Evolutionary conservation across 2,329 filamentous ascomycete species (phyloP), one percentile per base, ranked within the genome.

Genomic region (Epichloe festucae): DNA sequence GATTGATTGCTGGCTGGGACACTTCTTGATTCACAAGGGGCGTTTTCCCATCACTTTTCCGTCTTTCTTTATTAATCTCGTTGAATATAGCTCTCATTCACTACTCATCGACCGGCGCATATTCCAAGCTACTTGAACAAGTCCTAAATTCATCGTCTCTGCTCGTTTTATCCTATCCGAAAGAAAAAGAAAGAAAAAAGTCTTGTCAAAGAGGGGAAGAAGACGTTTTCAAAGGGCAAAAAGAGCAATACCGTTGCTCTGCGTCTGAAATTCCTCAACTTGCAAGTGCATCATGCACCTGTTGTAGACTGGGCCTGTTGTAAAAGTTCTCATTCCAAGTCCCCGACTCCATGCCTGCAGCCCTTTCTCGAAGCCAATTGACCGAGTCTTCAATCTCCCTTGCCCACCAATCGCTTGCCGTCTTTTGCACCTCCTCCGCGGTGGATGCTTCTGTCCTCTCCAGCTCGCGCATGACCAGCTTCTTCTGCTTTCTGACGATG

Each of bases 261-360:
- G 31, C 12, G n/a, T 23, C 52, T 49, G 48, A 36, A 54, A 69
- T 4, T 56, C 54, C 39, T 60, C 53, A 7, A 27, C 23, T 27
- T 2, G 23, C 23, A 27, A 70, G 57, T 14, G 63, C 62, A 14
- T 61, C 52, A 34, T 60, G 56, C 38, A 78, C 73, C 54, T 78
- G 68, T 40, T 60, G 63, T 45, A 79, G 58, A 8, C 57, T 72
- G 1, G 76, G 76, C 6, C 77, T 66, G 31, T 67, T 61, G 55
- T 72, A 79, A 55, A 71, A 71, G 54, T 79, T 79, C 46, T 70
- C 70, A 19, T 71, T 66, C 75, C 75, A 78, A 44, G 62, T 59
- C 2, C 74, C 74, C 5, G 53, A 58, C 53, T 65, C 66, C 55
- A 67, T 63, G 15, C 64, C 65, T 36, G 65, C 62, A 3, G 67